These are phyloP conservation scores for Trichocladium antarcticum DNA, from an alignment of 495 filamentous ascomycete species.

Conservation along the genomic window DNA sequence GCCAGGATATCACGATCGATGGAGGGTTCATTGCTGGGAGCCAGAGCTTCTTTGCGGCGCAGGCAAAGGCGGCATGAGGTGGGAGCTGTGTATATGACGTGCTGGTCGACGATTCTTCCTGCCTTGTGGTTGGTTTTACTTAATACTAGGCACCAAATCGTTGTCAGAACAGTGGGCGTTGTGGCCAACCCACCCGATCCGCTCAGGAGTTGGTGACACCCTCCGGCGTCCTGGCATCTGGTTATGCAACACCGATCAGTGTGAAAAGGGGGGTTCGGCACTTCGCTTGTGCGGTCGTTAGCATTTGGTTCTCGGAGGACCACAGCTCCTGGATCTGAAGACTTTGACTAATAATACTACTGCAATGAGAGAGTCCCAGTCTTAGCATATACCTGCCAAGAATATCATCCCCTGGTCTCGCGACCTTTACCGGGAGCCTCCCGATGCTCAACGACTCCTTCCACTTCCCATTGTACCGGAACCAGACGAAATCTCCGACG, in stretches of 20 bases:
- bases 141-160: too few relatives aligned
- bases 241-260: conserved; percentile 7
- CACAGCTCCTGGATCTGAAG: too few relatives aligned
- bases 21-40: conserved; percentile 30
- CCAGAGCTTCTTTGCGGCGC: not conserved
- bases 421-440: conserved; percentile 16
- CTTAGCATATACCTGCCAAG: conserved; percentile 13
- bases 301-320: too few relatives aligned
- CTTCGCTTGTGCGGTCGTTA: too few relatives aligned
- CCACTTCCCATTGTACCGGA: conserved; percentile 6
- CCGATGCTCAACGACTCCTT: conserved; percentile 17
- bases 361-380: too few relatives aligned
- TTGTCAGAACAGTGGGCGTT: too few relatives aligned
- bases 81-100: not conserved
- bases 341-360: too few relatives aligned
- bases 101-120: not conserved
- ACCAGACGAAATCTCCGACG: not conserved
- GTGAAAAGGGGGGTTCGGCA: conserved; percentile 9
- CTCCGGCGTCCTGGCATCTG: not conserved
- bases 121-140: too few relatives aligned
- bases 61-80: not conserved
- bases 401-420: conserved; percentile 12
- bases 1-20: conserved; percentile 45
- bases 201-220: conserved; percentile 9
- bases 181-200: too few relatives aligned